Base-by-base conservation (phyloP, 2,329 filamentous ascomycete species). In the Aureobasidium namibiae region DNA sequence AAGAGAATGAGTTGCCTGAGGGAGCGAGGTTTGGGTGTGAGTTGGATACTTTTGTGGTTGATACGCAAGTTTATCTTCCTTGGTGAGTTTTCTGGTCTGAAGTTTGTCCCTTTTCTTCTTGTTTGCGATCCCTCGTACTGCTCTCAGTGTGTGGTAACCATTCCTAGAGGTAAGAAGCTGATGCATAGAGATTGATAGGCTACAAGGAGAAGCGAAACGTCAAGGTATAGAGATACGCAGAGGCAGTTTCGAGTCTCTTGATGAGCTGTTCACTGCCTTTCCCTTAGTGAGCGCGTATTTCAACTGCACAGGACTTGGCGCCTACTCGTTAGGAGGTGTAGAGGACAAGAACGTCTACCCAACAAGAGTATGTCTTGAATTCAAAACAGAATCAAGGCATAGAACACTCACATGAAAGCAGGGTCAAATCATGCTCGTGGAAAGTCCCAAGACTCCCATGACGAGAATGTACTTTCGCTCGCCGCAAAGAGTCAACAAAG, bases 231-330 rank as follows among this genome's bases (percentile, higher is more conserved):
- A 59, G 38, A 59, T 59, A 3, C 48, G 48, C 6, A 29, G 57
- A 21, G 46, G 45, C 29, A 82, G 96, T 60, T 74, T 77, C 1
- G 87, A 94, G 41, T 89, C 89, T 0, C 75, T 80, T 1, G 74
- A 76, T 1, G 80, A 81, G 0, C 69, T 75, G 11, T 70, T 74
- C 53, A 83, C 83, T 1, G 82, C 38, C 3, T 45, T 33, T 86
- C 64, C 70, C 92, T 1, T 75, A 94, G 46, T 39, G 13, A 53
- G 4, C 29, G 57, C 57, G 10, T 59, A 52, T 1, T 75, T 96
- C 65, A 96, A 96, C 69, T 89, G 89, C 63, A 90, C 89, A 0
- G 91, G 90, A 0, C 75, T 96, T 6, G 79, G 85, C 6, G 83
- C 89, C 0, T 80, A 78, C 38, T 85, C 80, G 60, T 81, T 96